phyloP scores from a whole-genome alignment of 768 basidiomycete genomes.

The Cantharellus anzutake region DNA sequence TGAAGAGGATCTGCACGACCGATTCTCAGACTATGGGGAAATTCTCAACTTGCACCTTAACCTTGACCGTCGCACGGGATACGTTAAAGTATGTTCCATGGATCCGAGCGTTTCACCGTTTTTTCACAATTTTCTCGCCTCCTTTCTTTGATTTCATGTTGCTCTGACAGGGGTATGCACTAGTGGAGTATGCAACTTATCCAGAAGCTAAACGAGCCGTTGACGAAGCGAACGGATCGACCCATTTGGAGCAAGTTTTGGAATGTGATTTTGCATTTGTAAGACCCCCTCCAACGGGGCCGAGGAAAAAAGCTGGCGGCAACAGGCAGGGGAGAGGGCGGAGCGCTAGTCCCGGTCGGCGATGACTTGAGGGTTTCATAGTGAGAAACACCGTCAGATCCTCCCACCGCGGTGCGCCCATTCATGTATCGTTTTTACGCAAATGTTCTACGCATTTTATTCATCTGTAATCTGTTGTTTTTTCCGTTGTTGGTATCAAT shows the following conservation, averaged over 20 bases:
- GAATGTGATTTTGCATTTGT: slow-evolving; percentile 90
- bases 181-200: slow-evolving; percentile 95
- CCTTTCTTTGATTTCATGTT: neutral
- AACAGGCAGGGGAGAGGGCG: slow-evolving; percentile 41
- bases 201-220: slow-evolving; percentile 88
- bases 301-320: slow-evolving; percentile 40
- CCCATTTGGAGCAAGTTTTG: slow-evolving; percentile 67
- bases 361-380: slow-evolving; percentile 18
- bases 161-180: slow-evolving; percentile 70
- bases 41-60: slow-evolving; percentile 97
- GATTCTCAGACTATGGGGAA: slow-evolving; percentile 91
- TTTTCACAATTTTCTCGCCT: neutral
- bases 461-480: too few relatives aligned
- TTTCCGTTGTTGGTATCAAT: too few relatives aligned
- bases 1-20: slow-evolving; percentile 91
- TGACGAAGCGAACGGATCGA: slow-evolving; percentile 67
- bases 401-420: neutral
- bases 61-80: slow-evolving; percentile 90
- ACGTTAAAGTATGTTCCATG: slow-evolving; percentile 65
- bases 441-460: too few relatives aligned
- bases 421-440: too few relatives aligned
- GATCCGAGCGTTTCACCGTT: slow-evolving; percentile 10
- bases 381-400: neutral
- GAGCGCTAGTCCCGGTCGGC: slow-evolving; percentile 61
- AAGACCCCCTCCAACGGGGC: slow-evolving; percentile 62